These are phyloP conservation scores for Stemphylium vesicarium DNA, from an alignment of 2,329 filamentous ascomycete genomes.

Conservation along the genomic window DNA sequence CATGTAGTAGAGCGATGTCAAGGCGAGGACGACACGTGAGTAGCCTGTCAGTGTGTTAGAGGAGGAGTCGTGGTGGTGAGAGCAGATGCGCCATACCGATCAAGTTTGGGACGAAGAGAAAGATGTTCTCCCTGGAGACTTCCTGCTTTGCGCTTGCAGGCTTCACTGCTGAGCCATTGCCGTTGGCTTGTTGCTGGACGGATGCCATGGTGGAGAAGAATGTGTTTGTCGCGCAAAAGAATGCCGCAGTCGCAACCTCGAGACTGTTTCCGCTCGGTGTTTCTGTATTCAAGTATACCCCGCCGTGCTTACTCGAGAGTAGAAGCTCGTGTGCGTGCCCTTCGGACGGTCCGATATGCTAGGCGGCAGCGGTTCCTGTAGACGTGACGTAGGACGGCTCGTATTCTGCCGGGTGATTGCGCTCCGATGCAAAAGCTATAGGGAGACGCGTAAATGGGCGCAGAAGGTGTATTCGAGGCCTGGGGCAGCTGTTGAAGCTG, in stretches of 20 bases:
- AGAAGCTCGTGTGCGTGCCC: conserved; percentile 5
- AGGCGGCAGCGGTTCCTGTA: conserved; percentile 10
- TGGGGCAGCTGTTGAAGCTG: conserved; percentile 12
- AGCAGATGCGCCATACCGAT: conserved; percentile 51
- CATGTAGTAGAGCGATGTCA: conserved; percentile 98
- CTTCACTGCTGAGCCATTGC: conserved; percentile 39
- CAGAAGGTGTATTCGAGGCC: background rate
- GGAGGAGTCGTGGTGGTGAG: background rate
- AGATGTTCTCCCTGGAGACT: conserved; percentile 59
- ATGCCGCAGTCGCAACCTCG: background rate
- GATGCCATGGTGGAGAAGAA: conserved; percentile 31
- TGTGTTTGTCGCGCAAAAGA: background rate
- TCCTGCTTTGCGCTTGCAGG: conserved; percentile 25
- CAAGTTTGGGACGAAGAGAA: conserved; percentile 60
- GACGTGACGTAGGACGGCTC: conserved; percentile 1
- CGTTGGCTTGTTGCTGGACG: conserved; percentile 35
- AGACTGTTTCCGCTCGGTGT: background rate
- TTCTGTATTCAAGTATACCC: conserved; percentile 9
- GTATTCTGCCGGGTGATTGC: background rate
- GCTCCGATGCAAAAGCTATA: background rate
- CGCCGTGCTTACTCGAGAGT: conserved; percentile 11
- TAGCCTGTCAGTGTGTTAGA: conserved; percentile 51
- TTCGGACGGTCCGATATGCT: conserved; percentile 9
- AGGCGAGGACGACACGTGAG: conserved; percentile 64
- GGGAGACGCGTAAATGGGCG: background rate